Conservation (phyloP, 164 flowering plant species). For the Platanus orientalis region DNA sequence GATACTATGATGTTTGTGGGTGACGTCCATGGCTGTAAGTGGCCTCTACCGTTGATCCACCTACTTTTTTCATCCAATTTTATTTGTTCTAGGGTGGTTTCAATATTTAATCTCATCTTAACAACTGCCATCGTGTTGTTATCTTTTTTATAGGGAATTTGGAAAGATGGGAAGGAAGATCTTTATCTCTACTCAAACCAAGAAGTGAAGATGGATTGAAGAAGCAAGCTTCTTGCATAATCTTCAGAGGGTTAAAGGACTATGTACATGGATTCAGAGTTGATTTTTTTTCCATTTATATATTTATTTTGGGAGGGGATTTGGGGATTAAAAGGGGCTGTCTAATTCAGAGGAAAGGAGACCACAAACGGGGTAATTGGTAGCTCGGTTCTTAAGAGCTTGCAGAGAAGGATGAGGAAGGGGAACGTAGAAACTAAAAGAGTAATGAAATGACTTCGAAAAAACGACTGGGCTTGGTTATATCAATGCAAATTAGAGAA, state of each 20-base stretch:
- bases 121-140: not conserved
- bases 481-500: too few species aligned
- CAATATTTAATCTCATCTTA: not conserved
- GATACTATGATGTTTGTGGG: conserved; percentile 96
- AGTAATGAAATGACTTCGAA: too few species aligned
- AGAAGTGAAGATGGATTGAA: conserved; percentile 51
- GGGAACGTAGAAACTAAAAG: too few species aligned
- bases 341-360: not conserved
- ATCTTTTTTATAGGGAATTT: conserved; percentile 68
- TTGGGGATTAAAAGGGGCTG: too few species aligned
- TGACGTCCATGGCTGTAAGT: conserved; percentile 80
- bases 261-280: conserved; percentile 35
- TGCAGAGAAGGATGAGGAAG: not conserved
- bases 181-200: conserved; percentile 73
- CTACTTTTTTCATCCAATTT: too few species aligned
- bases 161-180: conserved; percentile 76
- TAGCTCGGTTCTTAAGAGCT: conserved; percentile 10
- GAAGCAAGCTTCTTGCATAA: conserved; percentile 33
- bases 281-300: not conserved
- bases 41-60: not conserved
- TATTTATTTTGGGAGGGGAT: too few species aligned
- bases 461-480: too few species aligned
- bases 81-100: not conserved
- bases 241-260: conserved; percentile 39
- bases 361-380: not conserved